Evolutionary conservation across 1,284 basidiomycete genomes (phyloP).

Genomic region (Sanghuangporus weigelae): DNA sequence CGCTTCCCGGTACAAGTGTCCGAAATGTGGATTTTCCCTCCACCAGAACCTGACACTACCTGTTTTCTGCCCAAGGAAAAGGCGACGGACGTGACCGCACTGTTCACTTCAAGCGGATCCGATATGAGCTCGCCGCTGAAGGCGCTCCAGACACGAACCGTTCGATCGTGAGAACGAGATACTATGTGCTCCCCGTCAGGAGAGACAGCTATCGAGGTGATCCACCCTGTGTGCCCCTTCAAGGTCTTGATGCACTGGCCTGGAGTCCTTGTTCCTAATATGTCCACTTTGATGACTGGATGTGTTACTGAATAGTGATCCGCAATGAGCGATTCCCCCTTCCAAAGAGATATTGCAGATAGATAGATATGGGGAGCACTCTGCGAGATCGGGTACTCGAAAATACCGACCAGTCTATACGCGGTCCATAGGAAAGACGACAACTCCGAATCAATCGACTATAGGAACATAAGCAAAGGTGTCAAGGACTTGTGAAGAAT

Average conservation of each 20-base stretch:
- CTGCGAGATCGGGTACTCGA: not conserved
- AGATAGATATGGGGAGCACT: not conserved
- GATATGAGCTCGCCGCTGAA: not conserved
- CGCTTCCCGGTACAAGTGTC: not conserved
- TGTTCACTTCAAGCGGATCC: not conserved
- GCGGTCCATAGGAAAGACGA: not conserved
- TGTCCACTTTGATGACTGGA: not conserved
- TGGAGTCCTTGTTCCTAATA: not conserved
- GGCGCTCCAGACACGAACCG: slow-evolving; percentile 22
- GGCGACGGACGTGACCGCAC: not conserved
- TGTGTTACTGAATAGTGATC: not conserved
- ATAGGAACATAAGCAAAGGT: not conserved
- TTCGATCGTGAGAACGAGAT: slow-evolving; percentile 40
- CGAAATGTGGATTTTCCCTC: slow-evolving; percentile 78
- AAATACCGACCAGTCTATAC: not conserved
- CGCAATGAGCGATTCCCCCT: not conserved
- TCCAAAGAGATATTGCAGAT: not conserved
- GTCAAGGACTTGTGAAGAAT: not conserved
- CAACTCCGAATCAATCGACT: not conserved
- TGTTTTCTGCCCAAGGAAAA: not conserved
- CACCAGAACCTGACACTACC: slow-evolving; percentile 47
- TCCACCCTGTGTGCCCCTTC: not conserved
- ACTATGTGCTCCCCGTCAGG: slow-evolving; percentile 43
- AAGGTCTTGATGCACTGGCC: not conserved
- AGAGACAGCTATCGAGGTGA: slow-evolving; percentile 18